These are phyloP conservation scores for Leccinum pachyderme DNA, from an alignment of 1,284 basidiomycete genomes.

Conservation along the genomic window DNA sequence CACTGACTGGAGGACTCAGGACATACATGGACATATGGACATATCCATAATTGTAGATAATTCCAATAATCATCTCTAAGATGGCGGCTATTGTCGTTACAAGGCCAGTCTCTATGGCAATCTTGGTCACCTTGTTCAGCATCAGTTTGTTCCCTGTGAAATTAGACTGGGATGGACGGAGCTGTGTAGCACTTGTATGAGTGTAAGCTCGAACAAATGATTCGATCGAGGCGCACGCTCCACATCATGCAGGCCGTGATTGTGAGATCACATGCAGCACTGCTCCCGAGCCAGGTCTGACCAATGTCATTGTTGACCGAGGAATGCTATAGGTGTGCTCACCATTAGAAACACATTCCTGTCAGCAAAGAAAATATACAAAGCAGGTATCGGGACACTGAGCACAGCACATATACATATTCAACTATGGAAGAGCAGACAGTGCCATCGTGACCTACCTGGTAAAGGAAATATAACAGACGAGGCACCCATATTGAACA, in stretches of 20 bases:
- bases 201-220: background rate
- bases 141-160: background rate
- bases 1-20: background rate
- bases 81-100: slow-evolving; percentile 11
- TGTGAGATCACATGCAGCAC: slow-evolving; percentile 6
- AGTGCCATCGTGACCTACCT: background rate
- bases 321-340: background rate
- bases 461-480: background rate
- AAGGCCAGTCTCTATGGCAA: slow-evolving; percentile 17
- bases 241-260: slow-evolving; percentile 13
- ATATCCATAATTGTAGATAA: background rate
- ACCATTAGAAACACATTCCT: too few species aligned
- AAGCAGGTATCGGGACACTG: too few species aligned
- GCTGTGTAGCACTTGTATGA: slow-evolving; percentile 2
- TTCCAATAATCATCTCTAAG: slow-evolving; percentile 9
- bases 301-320: background rate
- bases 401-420: too few species aligned
- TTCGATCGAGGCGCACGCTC: slow-evolving; percentile 2
- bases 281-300: slow-evolving; percentile 18
- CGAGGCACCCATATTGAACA: slow-evolving; percentile 9
- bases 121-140: slow-evolving; percentile 10
- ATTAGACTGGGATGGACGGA: slow-evolving; percentile 3
- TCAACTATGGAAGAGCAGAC: too few species aligned
- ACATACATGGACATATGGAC: slow-evolving; percentile 14
- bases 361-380: too few species aligned